Evolutionary conservation across 805 yeast genomes (phyloP).

Genomic region (Candida sonorensis): DNA sequence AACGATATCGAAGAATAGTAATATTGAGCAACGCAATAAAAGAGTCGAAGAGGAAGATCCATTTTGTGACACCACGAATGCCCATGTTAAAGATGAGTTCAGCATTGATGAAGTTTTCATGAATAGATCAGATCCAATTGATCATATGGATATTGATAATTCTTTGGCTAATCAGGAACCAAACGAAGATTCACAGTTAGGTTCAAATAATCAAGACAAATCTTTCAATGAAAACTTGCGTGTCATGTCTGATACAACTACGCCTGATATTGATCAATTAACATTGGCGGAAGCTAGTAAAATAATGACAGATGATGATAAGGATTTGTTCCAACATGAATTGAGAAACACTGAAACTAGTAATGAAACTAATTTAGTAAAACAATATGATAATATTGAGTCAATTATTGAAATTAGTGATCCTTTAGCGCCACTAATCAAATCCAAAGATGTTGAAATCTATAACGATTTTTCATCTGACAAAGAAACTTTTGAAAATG

Average conservation of each 20-base stretch:
- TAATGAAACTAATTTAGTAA: too few relatives aligned
- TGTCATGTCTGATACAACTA: constrained; percentile 15
- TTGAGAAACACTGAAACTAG: too few relatives aligned
- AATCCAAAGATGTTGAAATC: constrained; percentile 12
- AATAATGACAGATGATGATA: background rate
- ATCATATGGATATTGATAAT: constrained; percentile 11
- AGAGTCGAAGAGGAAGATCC: constrained; percentile 1
- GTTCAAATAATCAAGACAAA: too few relatives aligned
- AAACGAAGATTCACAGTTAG: background rate
- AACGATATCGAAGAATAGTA: too few relatives aligned
- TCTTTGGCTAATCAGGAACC: background rate
- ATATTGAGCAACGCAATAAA: too few relatives aligned
- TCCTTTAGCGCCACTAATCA: constrained; percentile 18
- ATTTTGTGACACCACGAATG: background rate
- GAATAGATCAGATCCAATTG: constrained; percentile 3
- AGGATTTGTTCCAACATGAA: too few relatives aligned
- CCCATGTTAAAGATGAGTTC: background rate
- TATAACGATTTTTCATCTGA: constrained; percentile 7
- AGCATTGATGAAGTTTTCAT: constrained; percentile 10
- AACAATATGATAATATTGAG: too few relatives aligned
- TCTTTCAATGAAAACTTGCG: too few relatives aligned
- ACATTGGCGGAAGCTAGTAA: constrained; percentile 10
- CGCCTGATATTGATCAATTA: constrained; percentile 14
- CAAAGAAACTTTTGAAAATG: too few relatives aligned
- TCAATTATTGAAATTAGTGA: constrained; percentile 17